Evolutionary conservation across 352 stramenopile genomes (phyloP).

Genomic region (Thraustochytrium striatum): DNA sequence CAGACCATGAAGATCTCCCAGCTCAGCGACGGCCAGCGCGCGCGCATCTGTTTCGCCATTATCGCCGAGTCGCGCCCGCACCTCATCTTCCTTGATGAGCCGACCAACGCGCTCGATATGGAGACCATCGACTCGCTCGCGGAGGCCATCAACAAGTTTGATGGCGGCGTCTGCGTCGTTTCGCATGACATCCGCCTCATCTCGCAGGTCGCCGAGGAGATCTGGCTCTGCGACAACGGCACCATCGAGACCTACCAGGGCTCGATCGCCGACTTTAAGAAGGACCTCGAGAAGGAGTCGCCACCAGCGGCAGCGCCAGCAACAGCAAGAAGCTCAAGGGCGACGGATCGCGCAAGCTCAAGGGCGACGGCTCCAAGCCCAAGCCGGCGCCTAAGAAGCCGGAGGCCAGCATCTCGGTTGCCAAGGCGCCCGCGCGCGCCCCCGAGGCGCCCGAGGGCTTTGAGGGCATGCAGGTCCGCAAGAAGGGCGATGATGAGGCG

Average conservation of each 20-base stretch:
- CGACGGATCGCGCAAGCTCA: conserved; percentile 31
- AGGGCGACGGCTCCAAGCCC: neutral
- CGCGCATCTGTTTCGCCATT: conserved; percentile 96
- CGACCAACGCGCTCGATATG: conserved; percentile 99
- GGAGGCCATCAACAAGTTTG: conserved; percentile 95
- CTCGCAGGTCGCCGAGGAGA: conserved; percentile 92
- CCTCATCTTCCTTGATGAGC: conserved; percentile 96
- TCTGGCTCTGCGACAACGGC: conserved; percentile 97
- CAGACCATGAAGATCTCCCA: conserved; percentile 98
- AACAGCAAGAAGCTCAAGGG: conserved; percentile 9
- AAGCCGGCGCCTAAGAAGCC: conserved; percentile 10
- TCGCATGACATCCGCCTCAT: conserved; percentile 97
- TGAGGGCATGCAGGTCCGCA: conserved; percentile 10
- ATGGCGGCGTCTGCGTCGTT: conserved; percentile 97
- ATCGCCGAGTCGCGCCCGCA: conserved; percentile 88
- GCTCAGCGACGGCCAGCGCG: conserved; percentile 96
- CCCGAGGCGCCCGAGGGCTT: conserved; percentile 5
- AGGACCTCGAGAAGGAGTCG: conserved; percentile 61
- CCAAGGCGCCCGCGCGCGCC: conserved; percentile 3
- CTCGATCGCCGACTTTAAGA: conserved; percentile 98
- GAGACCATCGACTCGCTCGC: conserved; percentile 98
- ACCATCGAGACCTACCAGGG: conserved; percentile 90
- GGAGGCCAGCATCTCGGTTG: conserved; percentile 6
- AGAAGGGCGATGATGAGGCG: conserved; percentile 44
- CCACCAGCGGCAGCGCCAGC: conserved; percentile 38